Base-by-base conservation (phyloP, 2,329 filamentous ascomycete species). In the Exserohilum turcica region DNA sequence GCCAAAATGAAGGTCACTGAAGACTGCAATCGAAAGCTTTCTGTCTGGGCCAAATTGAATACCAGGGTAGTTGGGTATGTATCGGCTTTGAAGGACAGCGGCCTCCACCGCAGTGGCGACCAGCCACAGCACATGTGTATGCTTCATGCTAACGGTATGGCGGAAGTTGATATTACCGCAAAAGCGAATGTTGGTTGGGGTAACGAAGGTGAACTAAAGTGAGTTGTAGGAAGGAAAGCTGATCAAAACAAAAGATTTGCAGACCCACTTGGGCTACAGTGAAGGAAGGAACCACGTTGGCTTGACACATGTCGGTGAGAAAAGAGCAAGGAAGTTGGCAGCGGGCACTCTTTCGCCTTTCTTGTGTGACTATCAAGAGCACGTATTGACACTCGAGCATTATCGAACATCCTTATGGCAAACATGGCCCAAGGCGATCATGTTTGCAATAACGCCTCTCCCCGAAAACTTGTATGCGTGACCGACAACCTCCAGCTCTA, bases 1-100 rank as follows among this genome's bases (percentile, higher is more conserved):
- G 8, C 87, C 88, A 66, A 88, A 88, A 67, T 91, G 88, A 6
- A 91, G 72, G 61, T 91, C 88, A 24, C 84, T 82, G 56, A 91
- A 88, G 10, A 91, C 79, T 1, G 84, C 71, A 28, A 83, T 77
- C 16, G 80, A 76, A 43, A 83, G 81, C 13, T 68, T 74, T 16
- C 73, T 69, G 46, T 77, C 61, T 0, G 39, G 15, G n/a, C 55
- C 53, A 42, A 72, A 73, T 5, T 54, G 56, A 2, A 73, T 59
- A 4, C 65, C 66, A 5, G 60, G 60, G 18, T 65, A 65, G 8
- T 70, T 53, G 19, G 57, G 55, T 1, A 43, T 33, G 2, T 48
- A 9, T 28, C 51, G 18, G 21, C 24, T 24, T 10, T 27, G 33
- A 29, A 46, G 33, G n/a, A 47, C 38, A 13, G 48, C 38, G 8